Conservation (phyloP, 2,329 filamentous ascomycete species). For the Tolypocladium guangdongense region DNA sequence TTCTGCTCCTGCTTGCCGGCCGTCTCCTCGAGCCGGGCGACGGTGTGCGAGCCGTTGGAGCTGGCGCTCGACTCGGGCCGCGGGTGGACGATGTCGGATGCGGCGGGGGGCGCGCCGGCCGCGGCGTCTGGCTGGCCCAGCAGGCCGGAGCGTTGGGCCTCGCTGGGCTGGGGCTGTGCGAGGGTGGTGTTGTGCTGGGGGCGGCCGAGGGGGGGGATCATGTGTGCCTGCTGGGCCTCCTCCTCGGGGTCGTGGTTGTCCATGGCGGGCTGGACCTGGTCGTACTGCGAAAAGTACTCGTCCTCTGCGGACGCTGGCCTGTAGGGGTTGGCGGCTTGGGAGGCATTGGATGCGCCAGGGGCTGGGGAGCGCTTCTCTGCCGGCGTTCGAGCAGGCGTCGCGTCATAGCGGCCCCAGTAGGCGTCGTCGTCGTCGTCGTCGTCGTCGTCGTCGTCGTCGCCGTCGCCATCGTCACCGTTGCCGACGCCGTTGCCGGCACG, state of each 20-base stretch:
- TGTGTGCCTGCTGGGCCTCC: slow-evolving; percentile 26
- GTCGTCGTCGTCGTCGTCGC: slow-evolving; percentile 8
- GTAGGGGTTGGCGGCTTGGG: slow-evolving; percentile 7
- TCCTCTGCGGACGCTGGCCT: slow-evolving; percentile 39
- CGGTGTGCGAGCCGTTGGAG: slow-evolving; percentile 42
- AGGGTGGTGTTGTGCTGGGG: slow-evolving; percentile 19
- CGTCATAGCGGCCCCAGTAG: slow-evolving; percentile 73
- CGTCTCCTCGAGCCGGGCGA: slow-evolving; percentile 50
- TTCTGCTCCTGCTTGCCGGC: slow-evolving; percentile 48
- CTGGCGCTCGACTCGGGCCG: slow-evolving; percentile 47
- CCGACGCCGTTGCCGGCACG: slow-evolving; percentile 6
- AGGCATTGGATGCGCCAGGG: slow-evolving; percentile 26
- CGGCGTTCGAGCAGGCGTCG: slow-evolving; percentile 55
- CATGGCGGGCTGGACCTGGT: slow-evolving; percentile 68
- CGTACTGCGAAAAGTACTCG: slow-evolving; percentile 68
- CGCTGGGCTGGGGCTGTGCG: neutral
- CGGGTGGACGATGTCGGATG: slow-evolving; percentile 40
- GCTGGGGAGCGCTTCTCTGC: slow-evolving; percentile 52
- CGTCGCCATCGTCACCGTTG: slow-evolving; percentile 53
- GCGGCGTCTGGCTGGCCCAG: neutral
- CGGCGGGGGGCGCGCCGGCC: neutral
- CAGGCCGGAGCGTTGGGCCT: neutral
- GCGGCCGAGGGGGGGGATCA: slow-evolving; percentile 22
- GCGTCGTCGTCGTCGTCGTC: slow-evolving; percentile 61
- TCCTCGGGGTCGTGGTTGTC: slow-evolving; percentile 76